Evolutionary conservation across 768 basidiomycete species (phyloP).

Genomic region (Tephrocybe rancida): DNA sequence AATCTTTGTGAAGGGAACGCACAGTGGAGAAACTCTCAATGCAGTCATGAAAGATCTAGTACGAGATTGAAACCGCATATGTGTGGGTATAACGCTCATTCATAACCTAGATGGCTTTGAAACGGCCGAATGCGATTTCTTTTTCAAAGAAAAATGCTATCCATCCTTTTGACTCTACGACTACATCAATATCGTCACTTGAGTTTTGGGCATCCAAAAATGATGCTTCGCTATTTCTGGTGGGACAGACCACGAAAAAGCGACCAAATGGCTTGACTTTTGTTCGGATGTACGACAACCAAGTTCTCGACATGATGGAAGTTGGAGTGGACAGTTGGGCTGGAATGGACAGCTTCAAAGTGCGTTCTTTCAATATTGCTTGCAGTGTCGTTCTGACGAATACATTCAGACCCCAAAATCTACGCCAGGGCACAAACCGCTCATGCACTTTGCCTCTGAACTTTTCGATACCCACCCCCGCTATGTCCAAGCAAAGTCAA

Average conservation of each 20-base stretch:
- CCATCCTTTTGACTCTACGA: constrained; percentile 84
- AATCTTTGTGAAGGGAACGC: constrained; percentile 88
- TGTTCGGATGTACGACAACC: constrained; percentile 82
- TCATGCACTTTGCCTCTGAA: constrained; percentile 95
- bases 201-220: constrained; percentile 96
- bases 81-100: background rate
- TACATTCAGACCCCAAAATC: constrained; percentile 78
- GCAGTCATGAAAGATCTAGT: constrained; percentile 89
- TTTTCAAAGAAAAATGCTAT: constrained; percentile 94
- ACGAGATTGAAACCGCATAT: background rate
- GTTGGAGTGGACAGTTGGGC: constrained; percentile 83
- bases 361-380: constrained; percentile 33
- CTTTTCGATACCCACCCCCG: constrained; percentile 95
- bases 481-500: constrained; percentile 88
- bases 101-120: constrained; percentile 81
- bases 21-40: constrained; percentile 80
- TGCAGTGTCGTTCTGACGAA: background rate
- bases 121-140: constrained; percentile 86
- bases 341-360: constrained; percentile 85
- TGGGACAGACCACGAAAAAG: constrained; percentile 95
- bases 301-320: constrained; percentile 94
- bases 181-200: constrained; percentile 57
- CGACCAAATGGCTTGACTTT: constrained; percentile 86
- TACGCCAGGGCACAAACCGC: constrained; percentile 85
- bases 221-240: constrained; percentile 88